phyloP scores from a whole-genome alignment of 495 filamentous ascomycete genomes.

The Viridothelium virens region DNA sequence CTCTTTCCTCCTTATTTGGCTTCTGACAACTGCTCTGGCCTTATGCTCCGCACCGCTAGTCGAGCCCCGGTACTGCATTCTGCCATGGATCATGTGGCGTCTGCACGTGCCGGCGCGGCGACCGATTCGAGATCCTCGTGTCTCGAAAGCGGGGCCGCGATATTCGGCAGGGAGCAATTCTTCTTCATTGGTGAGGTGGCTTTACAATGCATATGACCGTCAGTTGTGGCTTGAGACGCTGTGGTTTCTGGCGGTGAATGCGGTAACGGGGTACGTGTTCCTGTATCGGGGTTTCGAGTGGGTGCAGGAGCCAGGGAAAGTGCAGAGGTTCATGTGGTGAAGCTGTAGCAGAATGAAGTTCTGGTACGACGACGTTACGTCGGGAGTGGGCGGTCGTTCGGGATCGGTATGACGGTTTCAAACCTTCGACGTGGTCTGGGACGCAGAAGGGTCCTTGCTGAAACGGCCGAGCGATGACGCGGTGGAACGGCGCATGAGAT shows the following conservation, averaged over 20 bases:
- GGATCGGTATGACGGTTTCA: not conserved
- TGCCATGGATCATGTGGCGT: slow-evolving; percentile 92
- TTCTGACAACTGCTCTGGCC: slow-evolving; percentile 63
- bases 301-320: slow-evolving; percentile 65
- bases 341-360: not conserved
- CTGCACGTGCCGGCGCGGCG: slow-evolving; percentile 55
- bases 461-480: not conserved
- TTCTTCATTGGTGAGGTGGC: slow-evolving; percentile 14
- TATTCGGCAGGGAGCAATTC: not conserved
- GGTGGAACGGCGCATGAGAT: not conserved
- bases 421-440: not conserved
- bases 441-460: not conserved
- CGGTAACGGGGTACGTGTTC: slow-evolving; percentile 71
- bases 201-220: slow-evolving; percentile 28
- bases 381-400: no score
- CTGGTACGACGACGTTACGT: no score
- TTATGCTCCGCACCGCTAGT: slow-evolving; percentile 84
- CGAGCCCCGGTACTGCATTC: slow-evolving; percentile 88
- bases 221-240: slow-evolving; percentile 63
- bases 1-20: slow-evolving; percentile 59
- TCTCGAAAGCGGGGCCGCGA: not conserved
- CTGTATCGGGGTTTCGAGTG: slow-evolving; percentile 72
- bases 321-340: slow-evolving; percentile 93
- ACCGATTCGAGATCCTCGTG: not conserved
- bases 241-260: slow-evolving; percentile 71